Conservation (phyloP, 768 basidiomycete genomes). For the Suillus decipiens region DNA sequence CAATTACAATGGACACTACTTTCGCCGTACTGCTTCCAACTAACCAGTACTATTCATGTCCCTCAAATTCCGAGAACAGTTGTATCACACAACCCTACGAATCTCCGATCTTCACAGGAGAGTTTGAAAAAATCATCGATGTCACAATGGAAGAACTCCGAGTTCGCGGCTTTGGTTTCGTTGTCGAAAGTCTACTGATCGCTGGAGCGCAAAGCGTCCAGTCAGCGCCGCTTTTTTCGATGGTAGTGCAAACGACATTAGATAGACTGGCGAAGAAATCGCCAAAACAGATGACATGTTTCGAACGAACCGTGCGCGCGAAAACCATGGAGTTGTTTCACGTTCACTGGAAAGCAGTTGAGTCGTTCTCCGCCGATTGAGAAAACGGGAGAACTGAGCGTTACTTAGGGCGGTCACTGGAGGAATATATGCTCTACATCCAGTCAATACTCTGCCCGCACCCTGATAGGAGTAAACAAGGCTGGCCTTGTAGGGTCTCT, state of each 20-base stretch:
- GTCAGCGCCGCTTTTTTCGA: constrained; percentile 10
- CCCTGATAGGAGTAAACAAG: constrained; percentile 27
- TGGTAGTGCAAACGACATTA: constrained; percentile 7
- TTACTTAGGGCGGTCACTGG: constrained; percentile 20
- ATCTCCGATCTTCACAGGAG: constrained; percentile 7
- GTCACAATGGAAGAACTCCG: constrained; percentile 7
- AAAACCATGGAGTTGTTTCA: constrained; percentile 14
- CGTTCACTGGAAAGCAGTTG: constrained; percentile 18
- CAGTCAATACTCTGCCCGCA: constrained; percentile 11
- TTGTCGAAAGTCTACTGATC: constrained; percentile 12
- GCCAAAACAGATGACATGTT: constrained; percentile 1
- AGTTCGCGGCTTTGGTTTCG: constrained; percentile 1
- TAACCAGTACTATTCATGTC: not conserved
- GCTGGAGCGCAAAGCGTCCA: constrained; percentile 9
- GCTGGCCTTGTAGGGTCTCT: constrained; percentile 36
- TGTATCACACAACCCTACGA: not conserved
- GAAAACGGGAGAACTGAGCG: not conserved
- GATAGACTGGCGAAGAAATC: constrained; percentile 8
- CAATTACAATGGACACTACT: constrained; percentile 16
- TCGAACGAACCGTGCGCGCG: constrained; percentile 13
- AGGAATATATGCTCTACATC: constrained; percentile 5
- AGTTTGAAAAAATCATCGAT: constrained; percentile 17
- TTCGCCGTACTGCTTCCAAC: constrained; percentile 6
- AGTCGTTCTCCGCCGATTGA: not conserved
- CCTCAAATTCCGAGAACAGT: constrained; percentile 18